These are phyloP conservation scores for Raffaelea deltoideospora DNA, from an alignment of 2,329 filamentous ascomycete species.

Conservation along the genomic window DNA sequence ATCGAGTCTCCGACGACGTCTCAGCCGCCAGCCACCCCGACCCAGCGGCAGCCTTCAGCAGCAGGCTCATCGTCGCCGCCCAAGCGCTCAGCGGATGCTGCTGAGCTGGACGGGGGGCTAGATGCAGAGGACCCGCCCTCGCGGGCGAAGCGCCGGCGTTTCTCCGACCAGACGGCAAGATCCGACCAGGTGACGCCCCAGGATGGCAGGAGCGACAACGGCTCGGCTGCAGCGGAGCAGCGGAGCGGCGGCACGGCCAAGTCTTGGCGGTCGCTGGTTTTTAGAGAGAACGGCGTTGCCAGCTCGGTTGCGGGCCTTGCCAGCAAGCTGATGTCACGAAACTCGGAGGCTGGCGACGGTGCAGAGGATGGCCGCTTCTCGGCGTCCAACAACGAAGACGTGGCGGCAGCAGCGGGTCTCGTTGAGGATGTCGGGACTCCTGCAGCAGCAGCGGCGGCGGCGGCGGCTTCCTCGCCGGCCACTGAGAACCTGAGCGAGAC, in stretches of 20 bases:
- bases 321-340: slow-evolving; percentile 4
- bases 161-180: too few species aligned
- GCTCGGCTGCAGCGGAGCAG: not conserved
- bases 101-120: not conserved
- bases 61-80: not conserved
- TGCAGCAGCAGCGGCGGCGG: too few species aligned
- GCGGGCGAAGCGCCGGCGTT: too few species aligned
- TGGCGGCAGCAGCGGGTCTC: not conserved
- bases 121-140: not conserved
- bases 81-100: slow-evolving; percentile 1
- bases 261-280: slow-evolving; percentile 6
- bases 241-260: slow-evolving; percentile 1
- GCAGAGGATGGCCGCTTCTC: not conserved
- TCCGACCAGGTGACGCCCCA: too few species aligned
- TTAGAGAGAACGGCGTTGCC: slow-evolving; percentile 7
- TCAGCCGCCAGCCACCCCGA: not conserved
- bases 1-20: slow-evolving; percentile 12
- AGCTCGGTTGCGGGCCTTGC: slow-evolving; percentile 6
- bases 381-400: too few species aligned
- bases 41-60: not conserved
- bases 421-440: too few species aligned
- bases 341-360: not conserved
- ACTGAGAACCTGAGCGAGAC: not conserved
- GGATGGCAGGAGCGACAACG: too few species aligned
- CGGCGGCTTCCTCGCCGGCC: too few species aligned